Base-by-base conservation (phyloP, 345 rosid genomes). In the Anacardium occidentale region DNA sequence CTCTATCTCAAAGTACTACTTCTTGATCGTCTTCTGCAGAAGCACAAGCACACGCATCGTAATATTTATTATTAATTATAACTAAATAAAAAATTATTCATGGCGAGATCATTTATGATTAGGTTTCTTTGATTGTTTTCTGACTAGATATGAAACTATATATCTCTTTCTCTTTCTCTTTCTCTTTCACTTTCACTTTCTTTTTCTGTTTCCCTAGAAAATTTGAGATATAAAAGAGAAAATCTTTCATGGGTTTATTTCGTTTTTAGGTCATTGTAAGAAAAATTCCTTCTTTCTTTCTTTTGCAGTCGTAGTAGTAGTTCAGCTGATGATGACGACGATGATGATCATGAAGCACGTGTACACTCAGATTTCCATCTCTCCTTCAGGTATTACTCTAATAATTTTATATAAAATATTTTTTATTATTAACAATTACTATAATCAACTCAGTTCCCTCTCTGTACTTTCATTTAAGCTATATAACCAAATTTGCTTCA, bases 291-390 rank as follows among this genome's bases (percentile, higher is more conserved):
- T 40, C 67, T 65, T 25, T 13, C 53, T 77, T 76, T 75, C 69
- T 66, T 60, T 84, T 84, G 85, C 80, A 83, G 84, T 78, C 5
- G 42, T 5, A 6, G 84, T 78, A 37, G 42, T 5, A 6, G 42
- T 37, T 37, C 42, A 37, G 42, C 5, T 37, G 42, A 37, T 7
- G 42, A 37, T 37, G 42, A 37, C 42, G 42, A 37, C 9, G 76
- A 67, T 71, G 85, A 79, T 78, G 95, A 88, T 88, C 78, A 81
- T 82, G 88, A 82, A 83, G 83, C 97, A 90, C 93, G 91, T 90
- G 96, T 81, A 79, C 83, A 82, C 73, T 84, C 85, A 68, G 85
- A 80, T 89, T 84, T 78, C 85, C 87, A 81, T 84, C 88, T 77
- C 82, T 85, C 79, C 85, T 13, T 50, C 20, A 86, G 91, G 92